These are phyloP conservation scores for Termitomyces sp. DNA, from an alignment of 1,284 basidiomycete species.

Conservation along the genomic window DNA sequence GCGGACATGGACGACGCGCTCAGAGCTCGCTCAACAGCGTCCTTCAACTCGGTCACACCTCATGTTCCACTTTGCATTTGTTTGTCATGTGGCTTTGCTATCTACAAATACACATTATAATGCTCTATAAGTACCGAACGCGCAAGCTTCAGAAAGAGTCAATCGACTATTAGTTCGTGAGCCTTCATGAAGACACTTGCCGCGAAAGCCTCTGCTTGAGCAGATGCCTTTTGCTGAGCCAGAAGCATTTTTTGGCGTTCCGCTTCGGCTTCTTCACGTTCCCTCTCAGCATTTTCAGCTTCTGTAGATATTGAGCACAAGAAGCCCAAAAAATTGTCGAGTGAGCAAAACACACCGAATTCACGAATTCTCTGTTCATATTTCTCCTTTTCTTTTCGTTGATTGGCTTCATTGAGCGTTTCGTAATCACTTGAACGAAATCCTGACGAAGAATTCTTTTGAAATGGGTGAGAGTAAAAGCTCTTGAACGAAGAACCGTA, in stretches of 20 bases:
- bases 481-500: neutral
- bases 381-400: conserved; percentile 27
- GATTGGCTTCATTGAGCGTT: conserved; percentile 21
- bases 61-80: conserved; percentile 24
- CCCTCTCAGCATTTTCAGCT: conserved; percentile 27
- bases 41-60: conserved; percentile 14
- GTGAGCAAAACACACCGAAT: conserved; percentile 23
- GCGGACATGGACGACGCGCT: conserved; percentile 32
- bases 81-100: conserved; percentile 21
- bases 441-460: conserved; percentile 16
- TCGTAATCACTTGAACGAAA: conserved; percentile 20
- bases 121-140: conserved; percentile 6
- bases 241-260: conserved; percentile 23
- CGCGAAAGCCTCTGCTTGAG: conserved; percentile 28
- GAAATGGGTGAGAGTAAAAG: conserved; percentile 2
- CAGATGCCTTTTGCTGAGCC: conserved; percentile 22
- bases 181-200: conserved; percentile 14
- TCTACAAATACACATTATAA: neutral
- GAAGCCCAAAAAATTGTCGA: neutral
- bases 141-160: conserved; percentile 19
- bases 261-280: conserved; percentile 23
- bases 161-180: neutral
- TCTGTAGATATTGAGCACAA: conserved; percentile 19
- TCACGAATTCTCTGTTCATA: conserved; percentile 30
- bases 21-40: conserved; percentile 10